phyloP scores from a whole-genome alignment of 1,139 yeast species.

The Debaryomyces robertsiae region DNA sequence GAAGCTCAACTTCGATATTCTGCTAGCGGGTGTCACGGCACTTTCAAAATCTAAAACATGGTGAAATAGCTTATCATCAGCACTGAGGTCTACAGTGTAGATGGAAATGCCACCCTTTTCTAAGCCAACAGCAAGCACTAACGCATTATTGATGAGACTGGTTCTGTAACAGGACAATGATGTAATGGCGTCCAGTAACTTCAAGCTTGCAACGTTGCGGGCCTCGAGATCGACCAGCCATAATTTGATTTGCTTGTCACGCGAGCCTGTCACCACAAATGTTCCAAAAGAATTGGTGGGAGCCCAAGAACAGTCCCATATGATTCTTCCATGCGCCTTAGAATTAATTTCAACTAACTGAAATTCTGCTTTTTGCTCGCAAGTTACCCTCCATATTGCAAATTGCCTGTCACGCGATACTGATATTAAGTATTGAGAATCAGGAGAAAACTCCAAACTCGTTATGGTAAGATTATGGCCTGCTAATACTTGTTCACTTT shows the following conservation, averaged over 20 bases:
- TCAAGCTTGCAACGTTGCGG: constrained; percentile 33
- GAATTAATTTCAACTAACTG: constrained; percentile 47
- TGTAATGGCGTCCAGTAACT: constrained; percentile 63
- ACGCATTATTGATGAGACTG: constrained; percentile 23
- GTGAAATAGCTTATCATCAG: constrained; percentile 28
- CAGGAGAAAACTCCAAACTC: constrained; percentile 73
- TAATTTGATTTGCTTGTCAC: constrained; percentile 77
- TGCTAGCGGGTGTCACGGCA: constrained; percentile 57
- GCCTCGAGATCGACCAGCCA: constrained; percentile 55
- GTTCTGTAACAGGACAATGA: constrained; percentile 59
- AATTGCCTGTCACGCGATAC: constrained; percentile 92
- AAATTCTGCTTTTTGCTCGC: constrained; percentile 43
- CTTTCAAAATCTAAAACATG: constrained; percentile 34
- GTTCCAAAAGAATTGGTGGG: constrained; percentile 37
- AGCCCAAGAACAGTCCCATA: constrained; percentile 95
- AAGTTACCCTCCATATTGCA: constrained; percentile 67
- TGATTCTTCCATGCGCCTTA: constrained; percentile 87
- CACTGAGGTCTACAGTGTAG: constrained; percentile 29
- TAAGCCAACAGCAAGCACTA: constrained; percentile 65
- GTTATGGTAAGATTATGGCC: constrained; percentile 86
- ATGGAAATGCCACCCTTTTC: constrained; percentile 56
- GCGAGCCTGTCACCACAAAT: constrained; percentile 77
- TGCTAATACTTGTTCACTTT: constrained; percentile 41
- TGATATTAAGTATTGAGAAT: constrained; percentile 66
- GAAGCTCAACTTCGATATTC: constrained; percentile 63